phyloP scores from a whole-genome alignment of 805 yeast species.

The Kluyveromyces siamensis region DNA sequence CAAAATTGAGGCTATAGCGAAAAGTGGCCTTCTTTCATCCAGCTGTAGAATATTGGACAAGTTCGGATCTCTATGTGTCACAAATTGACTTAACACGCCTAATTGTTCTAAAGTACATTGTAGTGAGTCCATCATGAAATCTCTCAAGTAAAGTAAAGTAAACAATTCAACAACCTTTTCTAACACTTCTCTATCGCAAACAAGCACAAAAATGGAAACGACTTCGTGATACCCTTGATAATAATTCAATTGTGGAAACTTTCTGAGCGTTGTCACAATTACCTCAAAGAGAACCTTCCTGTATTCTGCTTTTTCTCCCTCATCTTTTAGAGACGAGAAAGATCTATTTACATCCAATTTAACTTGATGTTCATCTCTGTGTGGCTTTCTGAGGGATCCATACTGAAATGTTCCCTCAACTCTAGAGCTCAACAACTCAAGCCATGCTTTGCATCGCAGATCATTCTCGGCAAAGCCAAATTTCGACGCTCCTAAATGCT shows the following conservation, averaged over 20 bases:
- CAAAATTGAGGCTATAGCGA: conserved; percentile 66
- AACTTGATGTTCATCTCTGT: conserved; percentile 73
- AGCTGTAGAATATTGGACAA: conserved; percentile 30
- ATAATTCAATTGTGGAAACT: conserved; percentile 55
- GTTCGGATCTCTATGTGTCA: conserved; percentile 39
- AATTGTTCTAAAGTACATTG: conserved; percentile 59
- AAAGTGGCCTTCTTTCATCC: conserved; percentile 46
- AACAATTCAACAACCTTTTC: conserved; percentile 41
- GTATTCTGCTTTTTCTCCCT: conserved; percentile 14
- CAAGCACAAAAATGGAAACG: conserved; percentile 54
- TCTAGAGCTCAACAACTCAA: conserved; percentile 20
- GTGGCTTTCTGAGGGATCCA: conserved; percentile 21
- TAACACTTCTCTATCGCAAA: conserved; percentile 28
- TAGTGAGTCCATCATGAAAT: conserved; percentile 71
- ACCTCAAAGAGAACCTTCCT: conserved; percentile 25
- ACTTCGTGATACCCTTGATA: conserved; percentile 94
- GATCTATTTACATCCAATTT: conserved; percentile 69
- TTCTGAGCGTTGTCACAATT: conserved; percentile 47
- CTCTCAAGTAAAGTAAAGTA: conserved; percentile 60
- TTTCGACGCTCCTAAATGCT: conserved; percentile 14
- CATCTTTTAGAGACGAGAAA: conserved; percentile 32
- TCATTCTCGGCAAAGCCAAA: conserved; percentile 19
- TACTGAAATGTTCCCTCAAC: background rate
- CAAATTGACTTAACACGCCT: conserved; percentile 52
- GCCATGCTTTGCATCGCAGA: conserved; percentile 16